phyloP scores from a whole-genome alignment of 768 basidiomycete species.

The Hortiboletus campestris region DNA sequence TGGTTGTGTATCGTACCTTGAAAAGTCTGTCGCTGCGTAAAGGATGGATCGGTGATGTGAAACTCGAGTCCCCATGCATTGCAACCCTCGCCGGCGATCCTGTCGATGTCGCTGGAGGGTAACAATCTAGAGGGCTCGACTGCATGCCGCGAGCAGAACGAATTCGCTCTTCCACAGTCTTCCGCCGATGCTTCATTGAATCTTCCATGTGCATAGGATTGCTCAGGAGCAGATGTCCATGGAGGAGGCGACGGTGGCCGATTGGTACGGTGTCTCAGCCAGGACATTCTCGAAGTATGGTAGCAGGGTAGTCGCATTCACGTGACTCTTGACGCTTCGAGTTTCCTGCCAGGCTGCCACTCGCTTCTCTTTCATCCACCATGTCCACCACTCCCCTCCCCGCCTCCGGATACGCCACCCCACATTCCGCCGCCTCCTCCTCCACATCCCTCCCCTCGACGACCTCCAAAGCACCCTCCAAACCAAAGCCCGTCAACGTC shows the following conservation, averaged over 20 bases:
- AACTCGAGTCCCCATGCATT: conserved; percentile 53
- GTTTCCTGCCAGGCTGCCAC: too few species aligned
- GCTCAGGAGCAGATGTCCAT: conserved; percentile 62
- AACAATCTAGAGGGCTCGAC: conserved; percentile 44
- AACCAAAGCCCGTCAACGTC: conserved; percentile 52
- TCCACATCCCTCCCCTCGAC: background rate
- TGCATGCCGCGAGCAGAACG: conserved; percentile 46
- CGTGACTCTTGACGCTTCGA: background rate
- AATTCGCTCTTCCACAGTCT: conserved; percentile 50
- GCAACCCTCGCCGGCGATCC: conserved; percentile 45
- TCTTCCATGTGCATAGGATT: conserved; percentile 46
- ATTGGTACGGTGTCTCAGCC: background rate
- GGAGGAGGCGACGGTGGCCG: conserved; percentile 21
- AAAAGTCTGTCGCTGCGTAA: conserved; percentile 32
- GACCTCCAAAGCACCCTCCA: conserved; percentile 18
- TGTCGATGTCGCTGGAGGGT: conserved; percentile 51
- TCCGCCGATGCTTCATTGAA: conserved; percentile 55
- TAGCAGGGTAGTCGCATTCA: background rate
- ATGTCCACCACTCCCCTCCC: conserved; percentile 8
- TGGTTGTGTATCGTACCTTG: conserved; percentile 41
- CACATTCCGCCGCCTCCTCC: conserved; percentile 15
- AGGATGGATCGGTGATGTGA: conserved; percentile 26
- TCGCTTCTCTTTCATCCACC: background rate
- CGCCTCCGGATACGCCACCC: conserved; percentile 8
- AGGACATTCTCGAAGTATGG: background rate